These are phyloP conservation scores for Xanthoceras sorbifolium DNA, from an alignment of 345 rosid species.

Conservation along the genomic window DNA sequence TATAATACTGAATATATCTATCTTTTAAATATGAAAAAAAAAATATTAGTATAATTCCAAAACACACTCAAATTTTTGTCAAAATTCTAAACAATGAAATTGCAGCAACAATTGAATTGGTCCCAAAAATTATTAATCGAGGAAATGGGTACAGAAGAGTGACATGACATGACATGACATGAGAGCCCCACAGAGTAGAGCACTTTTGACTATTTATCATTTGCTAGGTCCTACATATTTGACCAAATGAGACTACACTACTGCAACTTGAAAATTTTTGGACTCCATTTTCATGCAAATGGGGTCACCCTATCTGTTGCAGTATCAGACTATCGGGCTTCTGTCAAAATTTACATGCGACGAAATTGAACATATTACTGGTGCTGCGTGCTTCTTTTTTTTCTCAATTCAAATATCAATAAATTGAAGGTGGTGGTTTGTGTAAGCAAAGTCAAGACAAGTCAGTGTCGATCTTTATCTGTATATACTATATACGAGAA, in stretches of 20 bases:
- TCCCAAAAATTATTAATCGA: conserved; percentile 2
- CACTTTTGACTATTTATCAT: conserved; percentile 20
- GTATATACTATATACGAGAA: no score
- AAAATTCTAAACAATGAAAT: no score
- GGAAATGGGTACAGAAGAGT: background rate
- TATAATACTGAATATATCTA: no score
- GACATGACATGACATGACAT: background rate
- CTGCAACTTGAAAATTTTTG: background rate
- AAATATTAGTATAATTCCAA: no score
- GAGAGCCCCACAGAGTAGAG: background rate
- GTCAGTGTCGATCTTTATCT: background rate
- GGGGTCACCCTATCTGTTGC: background rate
- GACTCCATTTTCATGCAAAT: background rate
- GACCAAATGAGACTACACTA: background rate
- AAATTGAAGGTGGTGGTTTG: background rate
- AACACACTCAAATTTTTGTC: no score
- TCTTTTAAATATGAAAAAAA: no score
- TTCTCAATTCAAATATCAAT: background rate
- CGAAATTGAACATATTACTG: background rate
- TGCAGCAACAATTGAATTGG: background rate
- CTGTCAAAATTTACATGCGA: background rate
- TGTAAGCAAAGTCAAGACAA: conserved; percentile 11
- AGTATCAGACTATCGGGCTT: background rate
- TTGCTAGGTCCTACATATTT: conserved; percentile 16
- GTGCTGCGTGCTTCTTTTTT: background rate